Evolutionary conservation across 176 grass and related monocot genomes (phyloP), one percentile per base, ranked within the genome.

Genomic region (Secale cereale): DNA sequence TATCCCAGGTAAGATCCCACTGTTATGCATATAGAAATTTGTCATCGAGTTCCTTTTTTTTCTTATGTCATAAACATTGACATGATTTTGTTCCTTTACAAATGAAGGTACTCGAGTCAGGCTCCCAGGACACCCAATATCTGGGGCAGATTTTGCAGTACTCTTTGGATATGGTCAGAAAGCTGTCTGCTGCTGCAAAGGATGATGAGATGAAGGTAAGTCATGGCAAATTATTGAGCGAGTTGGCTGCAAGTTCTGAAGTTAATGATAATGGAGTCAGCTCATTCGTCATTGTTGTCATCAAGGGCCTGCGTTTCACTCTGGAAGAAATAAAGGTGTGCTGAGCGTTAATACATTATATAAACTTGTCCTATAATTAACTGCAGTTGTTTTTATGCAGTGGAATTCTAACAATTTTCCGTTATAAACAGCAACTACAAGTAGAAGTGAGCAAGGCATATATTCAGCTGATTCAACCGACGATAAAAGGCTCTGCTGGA

Each of bases 271-370:
- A 88, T 78, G 62, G 52, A 7, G 87, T 81, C 70, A 88, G 71
- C 31, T 94, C 91, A 65, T 99, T 94, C 74, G 27, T 89, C 84
- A 77, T 92, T 89, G 70, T 77, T 66, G 74, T 95, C 45, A 85
- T 92, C 43, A 96, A 92, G 88, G 97, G 94, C n/a, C 60, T 99
- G 77, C 97, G 88, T 16, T 99, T 99, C 84, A 90, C 85, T 71
- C 85, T 99, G 31, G 93, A 96, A 86, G 91, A 99, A 81, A 94
- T 99, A 91, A 89, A 92, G 93, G 97, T 95, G 5, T 19, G 46
- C 37, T 88, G 36, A 15, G 39, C 68, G 6, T 61, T 74, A 67
- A 81, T 7, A 45, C 61, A 31, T 78, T 83, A n/a, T n/a, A n/a
- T n/a, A 41, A 30, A 65, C n/a, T 70, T 33, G 14, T 81, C 23